Percentiles rank a stretch among this genome's conserved stretches.
phyloP scores from a whole-genome alignment of 495 filamentous ascomycete genomes.

The Penicillium steckii region DNA sequence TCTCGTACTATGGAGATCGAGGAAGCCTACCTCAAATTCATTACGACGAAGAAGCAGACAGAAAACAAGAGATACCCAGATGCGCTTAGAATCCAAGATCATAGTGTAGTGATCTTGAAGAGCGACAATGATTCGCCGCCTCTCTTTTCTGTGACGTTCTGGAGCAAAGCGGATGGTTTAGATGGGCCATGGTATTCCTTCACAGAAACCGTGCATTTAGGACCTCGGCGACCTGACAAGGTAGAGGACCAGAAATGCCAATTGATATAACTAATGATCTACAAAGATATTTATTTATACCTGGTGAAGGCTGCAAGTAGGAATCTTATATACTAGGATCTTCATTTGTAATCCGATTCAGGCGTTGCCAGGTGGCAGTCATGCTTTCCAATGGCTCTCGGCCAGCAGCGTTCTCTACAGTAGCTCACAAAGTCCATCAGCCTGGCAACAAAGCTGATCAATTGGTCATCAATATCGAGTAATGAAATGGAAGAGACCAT shows the following conservation, averaged over 20 bases:
- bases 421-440: no score
- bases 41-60: not conserved
- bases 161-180: constrained; percentile 8
- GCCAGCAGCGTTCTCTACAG: no score
- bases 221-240: no score
- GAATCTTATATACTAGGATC: no score
- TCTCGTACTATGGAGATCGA: constrained; percentile 19
- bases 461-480: not conserved
- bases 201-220: constrained; percentile 12
- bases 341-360: no score
- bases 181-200: constrained; percentile 1
- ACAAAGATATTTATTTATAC: no score
- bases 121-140: not conserved
- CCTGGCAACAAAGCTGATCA: no score
- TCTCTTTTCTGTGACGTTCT: constrained; percentile 10
- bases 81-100: constrained; percentile 14
- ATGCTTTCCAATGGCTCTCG: not conserved
- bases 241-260: no score
- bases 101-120: not conserved
- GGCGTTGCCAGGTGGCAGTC: no score
- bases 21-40: constrained; percentile 4
- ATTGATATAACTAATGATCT: no score
- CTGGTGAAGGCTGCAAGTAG: no score
- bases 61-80: constrained; percentile 11
- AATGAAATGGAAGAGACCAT: not conserved